Conservation (phyloP, 352 stramenopile species). For the Pythium phragmitis region DNA sequence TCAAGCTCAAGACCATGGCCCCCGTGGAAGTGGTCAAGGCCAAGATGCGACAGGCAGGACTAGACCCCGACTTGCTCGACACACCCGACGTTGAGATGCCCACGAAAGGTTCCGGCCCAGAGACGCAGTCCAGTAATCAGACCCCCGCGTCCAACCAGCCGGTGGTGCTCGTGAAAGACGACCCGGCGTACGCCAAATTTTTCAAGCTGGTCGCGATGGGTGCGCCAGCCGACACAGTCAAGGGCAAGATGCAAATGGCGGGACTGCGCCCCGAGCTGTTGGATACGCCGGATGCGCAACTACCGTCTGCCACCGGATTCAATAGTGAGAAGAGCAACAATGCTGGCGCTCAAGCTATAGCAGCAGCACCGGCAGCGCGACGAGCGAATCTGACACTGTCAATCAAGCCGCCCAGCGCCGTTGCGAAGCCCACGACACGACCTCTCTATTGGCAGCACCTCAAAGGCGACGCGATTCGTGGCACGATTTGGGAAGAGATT, state of each 20-base stretch:
- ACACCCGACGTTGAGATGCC: conserved; percentile 51
- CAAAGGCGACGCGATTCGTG: conserved; percentile 53
- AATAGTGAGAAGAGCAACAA: conserved; percentile 23
- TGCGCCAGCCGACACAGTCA: conserved; percentile 52
- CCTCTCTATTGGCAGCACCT: conserved; percentile 81
- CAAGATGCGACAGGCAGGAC: conserved; percentile 56
- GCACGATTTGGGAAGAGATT: conserved; percentile 80
- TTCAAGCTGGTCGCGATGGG: conserved; percentile 74
- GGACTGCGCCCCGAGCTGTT: conserved; percentile 53
- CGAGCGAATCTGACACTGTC: conserved; percentile 55
- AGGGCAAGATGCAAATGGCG: conserved; percentile 68
- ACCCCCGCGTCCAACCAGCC: conserved; percentile 4
- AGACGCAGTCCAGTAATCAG: conserved; percentile 10
- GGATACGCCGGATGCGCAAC: conserved; percentile 53
- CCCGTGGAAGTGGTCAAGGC: conserved; percentile 52
- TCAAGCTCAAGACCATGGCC: conserved; percentile 70
- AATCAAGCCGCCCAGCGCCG: conserved; percentile 45
- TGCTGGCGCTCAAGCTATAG: background rate
- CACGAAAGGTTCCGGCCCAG: conserved; percentile 9
- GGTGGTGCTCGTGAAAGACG: conserved; percentile 55
- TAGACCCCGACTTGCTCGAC: conserved; percentile 67
- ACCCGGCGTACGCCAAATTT: conserved; percentile 67
- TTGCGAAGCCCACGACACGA: conserved; percentile 53
- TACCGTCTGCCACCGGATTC: conserved; percentile 32
- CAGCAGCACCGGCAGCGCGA: conserved; percentile 25